Evolutionary conservation across 2,329 filamentous ascomycete genomes (phyloP).

Genomic region (Aspergillus ochraceoroseus): DNA sequence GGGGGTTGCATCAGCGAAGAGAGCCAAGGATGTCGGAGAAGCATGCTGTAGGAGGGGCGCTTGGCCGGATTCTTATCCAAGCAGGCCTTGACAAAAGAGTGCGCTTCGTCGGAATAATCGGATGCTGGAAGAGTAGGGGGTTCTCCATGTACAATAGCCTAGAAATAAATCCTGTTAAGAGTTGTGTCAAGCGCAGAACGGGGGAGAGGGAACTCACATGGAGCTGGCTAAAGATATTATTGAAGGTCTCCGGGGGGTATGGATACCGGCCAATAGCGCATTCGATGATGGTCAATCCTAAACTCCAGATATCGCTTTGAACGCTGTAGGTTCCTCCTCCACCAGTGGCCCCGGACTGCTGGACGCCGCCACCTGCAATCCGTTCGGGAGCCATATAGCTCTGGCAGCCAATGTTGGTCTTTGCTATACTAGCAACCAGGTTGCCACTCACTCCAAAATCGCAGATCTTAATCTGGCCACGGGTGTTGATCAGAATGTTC

Average conservation of each 20-base stretch:
- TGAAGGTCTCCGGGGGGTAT: slow-evolving; percentile 94
- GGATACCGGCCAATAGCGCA: slow-evolving; percentile 92
- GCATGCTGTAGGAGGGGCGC: slow-evolving; percentile 87
- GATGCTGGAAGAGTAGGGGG: slow-evolving; percentile 77
- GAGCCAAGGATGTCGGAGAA: slow-evolving; percentile 87
- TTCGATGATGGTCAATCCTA: slow-evolving; percentile 91
- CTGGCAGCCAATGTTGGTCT: slow-evolving; percentile 98
- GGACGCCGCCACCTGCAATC: slow-evolving; percentile 80
- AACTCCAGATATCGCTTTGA: slow-evolving; percentile 95
- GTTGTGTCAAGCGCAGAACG: neutral
- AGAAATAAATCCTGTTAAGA: slow-evolving; percentile 12
- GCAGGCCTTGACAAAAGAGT: slow-evolving; percentile 82
- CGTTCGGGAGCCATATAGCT: slow-evolving; percentile 98
- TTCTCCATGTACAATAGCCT: slow-evolving; percentile 98
- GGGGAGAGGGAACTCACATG: slow-evolving; percentile 61
- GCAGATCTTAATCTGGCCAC: slow-evolving; percentile 93
- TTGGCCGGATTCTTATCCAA: slow-evolving; percentile 88
- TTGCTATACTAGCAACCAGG: slow-evolving; percentile 92
- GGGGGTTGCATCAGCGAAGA: slow-evolving; percentile 67
- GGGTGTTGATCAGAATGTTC: slow-evolving; percentile 90
- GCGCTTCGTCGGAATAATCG: slow-evolving; percentile 71
- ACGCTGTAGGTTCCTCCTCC: slow-evolving; percentile 93
- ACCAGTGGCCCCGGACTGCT: slow-evolving; percentile 62
- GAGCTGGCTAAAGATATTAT: slow-evolving; percentile 96
- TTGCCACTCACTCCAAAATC: slow-evolving; percentile 98